Percentiles rank a stretch among this genome's conserved stretches.
Evolutionary conservation across 1,284 basidiomycete species (phyloP).

Genomic region (Malassezia pachydermatis): DNA sequence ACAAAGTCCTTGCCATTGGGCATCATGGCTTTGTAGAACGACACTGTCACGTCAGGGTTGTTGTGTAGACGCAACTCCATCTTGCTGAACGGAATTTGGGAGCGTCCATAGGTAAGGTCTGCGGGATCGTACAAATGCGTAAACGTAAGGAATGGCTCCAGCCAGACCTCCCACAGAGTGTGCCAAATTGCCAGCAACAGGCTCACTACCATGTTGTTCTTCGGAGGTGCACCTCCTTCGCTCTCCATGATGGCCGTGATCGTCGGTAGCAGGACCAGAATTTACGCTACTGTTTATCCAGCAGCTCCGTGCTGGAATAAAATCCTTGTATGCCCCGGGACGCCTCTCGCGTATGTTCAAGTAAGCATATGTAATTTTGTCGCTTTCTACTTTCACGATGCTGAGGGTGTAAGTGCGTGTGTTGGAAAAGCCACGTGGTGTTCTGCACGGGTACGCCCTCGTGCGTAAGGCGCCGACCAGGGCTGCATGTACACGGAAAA

Average conservation of each 20-base stretch:
- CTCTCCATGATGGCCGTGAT: not conserved
- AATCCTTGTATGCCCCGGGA: too few species aligned
- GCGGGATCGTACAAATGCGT: conserved; percentile 25
- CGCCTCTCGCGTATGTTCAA: too few species aligned
- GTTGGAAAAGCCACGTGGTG: too few species aligned
- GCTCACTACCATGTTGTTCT: not conserved
- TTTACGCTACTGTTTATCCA: not conserved
- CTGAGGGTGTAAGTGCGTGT: too few species aligned
- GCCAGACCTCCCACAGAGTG: conserved; percentile 34
- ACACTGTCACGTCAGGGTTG: conserved; percentile 34
- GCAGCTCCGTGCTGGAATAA: not conserved
- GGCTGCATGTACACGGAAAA: too few species aligned
- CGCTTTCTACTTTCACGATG: too few species aligned
- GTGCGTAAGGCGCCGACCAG: too few species aligned
- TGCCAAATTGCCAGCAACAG: conserved; percentile 11
- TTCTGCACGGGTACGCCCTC: too few species aligned
- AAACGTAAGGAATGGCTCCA: conserved; percentile 23
- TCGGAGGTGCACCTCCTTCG: too few species aligned
- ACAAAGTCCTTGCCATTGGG: conserved; percentile 40
- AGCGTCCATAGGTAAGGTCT: conserved; percentile 35
- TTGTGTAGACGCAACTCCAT: conserved; percentile 43
- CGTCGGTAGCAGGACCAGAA: not conserved
- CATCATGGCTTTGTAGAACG: conserved; percentile 35
- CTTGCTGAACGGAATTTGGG: conserved; percentile 32
- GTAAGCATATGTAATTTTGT: too few species aligned